These are phyloP conservation scores for Arthrocladium fulminans DNA, from an alignment of 2,329 filamentous ascomycete genomes.

Conservation along the genomic window DNA sequence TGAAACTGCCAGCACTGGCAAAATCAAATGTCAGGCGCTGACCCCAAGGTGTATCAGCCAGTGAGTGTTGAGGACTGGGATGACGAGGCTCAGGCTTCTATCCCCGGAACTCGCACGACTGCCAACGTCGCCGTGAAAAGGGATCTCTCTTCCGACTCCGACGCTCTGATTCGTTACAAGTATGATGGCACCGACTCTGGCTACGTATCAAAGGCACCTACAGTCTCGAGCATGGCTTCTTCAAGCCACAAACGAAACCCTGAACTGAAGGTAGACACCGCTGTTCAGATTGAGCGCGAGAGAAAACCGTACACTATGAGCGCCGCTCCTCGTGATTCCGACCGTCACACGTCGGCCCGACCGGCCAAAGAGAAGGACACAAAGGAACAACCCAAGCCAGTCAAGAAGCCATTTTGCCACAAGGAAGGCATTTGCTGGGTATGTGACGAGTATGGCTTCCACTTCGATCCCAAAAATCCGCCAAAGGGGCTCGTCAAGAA, in stretches of 20 bases:
- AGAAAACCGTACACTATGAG: constrained; percentile 15
- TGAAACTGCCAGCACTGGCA: background rate
- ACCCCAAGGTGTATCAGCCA: constrained; percentile 28
- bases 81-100: constrained; percentile 35
- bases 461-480: constrained; percentile 17
- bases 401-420: constrained; percentile 19
- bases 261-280: constrained; percentile 31
- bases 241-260: constrained; percentile 35
- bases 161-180: constrained; percentile 25
- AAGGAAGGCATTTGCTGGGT: constrained; percentile 30
- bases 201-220: constrained; percentile 51
- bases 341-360: constrained; percentile 12
- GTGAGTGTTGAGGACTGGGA: constrained; percentile 43
- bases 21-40: constrained; percentile 16
- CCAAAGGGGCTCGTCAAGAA: constrained; percentile 6
- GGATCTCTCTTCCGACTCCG: constrained; percentile 34
- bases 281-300: constrained; percentile 23
- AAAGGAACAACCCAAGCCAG: constrained; percentile 4
- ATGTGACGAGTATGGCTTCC: constrained; percentile 29
- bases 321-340: background rate
- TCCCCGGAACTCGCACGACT: constrained; percentile 40
- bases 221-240: constrained; percentile 44
- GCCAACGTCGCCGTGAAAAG: constrained; percentile 45
- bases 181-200: constrained; percentile 53
- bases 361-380: constrained; percentile 10